phyloP scores from a whole-genome alignment of 2,329 filamentous ascomycete species.

The Aspergillus pseudoviridinutans region DNA sequence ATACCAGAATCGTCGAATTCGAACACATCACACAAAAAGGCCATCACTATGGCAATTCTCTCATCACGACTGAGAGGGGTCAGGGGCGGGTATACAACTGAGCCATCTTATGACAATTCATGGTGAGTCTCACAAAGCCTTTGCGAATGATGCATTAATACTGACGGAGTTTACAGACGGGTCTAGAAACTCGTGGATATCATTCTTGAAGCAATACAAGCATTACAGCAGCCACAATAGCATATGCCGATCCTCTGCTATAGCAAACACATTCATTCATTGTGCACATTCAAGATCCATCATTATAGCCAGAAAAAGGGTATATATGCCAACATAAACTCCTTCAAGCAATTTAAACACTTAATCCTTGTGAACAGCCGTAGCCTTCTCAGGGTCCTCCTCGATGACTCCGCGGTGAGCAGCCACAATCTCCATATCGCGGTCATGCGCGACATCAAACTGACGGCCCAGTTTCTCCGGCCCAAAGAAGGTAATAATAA shows the following conservation, averaged over 20 bases:
- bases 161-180: background rate
- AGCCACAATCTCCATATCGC: conserved; percentile 43
- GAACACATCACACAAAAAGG: too few species aligned
- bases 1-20: too few species aligned
- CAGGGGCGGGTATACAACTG: too few species aligned
- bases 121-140: background rate
- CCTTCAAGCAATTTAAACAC: background rate
- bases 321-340: background rate
- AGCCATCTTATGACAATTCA: background rate
- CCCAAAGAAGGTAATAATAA: conserved; percentile 47
- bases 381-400: conserved; percentile 28
- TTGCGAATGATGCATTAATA: background rate
- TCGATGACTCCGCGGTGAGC: conserved; percentile 30
- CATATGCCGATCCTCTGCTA: background rate
- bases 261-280: background rate
- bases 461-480: conserved; percentile 47
- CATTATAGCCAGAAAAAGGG: background rate
- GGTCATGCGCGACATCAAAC: conserved; percentile 47
- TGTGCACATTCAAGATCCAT: background rate
- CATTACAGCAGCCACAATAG: too few species aligned
- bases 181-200: background rate
- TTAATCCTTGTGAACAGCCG: background rate
- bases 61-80: too few species aligned
- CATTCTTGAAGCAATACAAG: background rate
- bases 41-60: too few species aligned